Evolutionary conservation across 768 basidiomycete genomes (phyloP).

Genomic region (Agrocybe pediades): DNA sequence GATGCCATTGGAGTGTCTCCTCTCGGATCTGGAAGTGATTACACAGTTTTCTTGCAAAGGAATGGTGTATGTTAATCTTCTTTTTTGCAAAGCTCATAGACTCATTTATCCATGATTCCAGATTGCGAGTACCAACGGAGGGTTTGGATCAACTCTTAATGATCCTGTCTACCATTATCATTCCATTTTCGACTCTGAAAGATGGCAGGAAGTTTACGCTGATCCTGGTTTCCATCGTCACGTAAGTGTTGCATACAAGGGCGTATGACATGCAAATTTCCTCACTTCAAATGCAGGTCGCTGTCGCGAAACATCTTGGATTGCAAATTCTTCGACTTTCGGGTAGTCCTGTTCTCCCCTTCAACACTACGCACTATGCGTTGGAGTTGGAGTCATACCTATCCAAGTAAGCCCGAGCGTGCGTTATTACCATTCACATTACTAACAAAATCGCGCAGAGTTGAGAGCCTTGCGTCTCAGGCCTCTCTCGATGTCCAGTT

Average conservation of each 20-base stretch:
- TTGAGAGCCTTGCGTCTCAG: conserved; percentile 42
- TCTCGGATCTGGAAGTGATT: conserved; percentile 88
- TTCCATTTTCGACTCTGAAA: conserved; percentile 71
- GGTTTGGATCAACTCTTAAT: conserved; percentile 40
- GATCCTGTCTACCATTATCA: conserved; percentile 80
- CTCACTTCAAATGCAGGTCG: conserved; percentile 41
- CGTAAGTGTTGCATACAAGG: conserved; percentile 41
- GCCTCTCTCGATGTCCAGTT: conserved; percentile 33
- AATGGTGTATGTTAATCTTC: conserved; percentile 42
- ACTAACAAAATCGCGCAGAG: conserved; percentile 30
- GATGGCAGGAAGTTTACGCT: conserved; percentile 74
- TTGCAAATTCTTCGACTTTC: conserved; percentile 61
- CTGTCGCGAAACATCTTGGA: conserved; percentile 69
- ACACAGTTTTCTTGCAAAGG: conserved; percentile 87
- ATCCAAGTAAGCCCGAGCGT: conserved; percentile 43
- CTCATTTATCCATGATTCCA: conserved; percentile 6
- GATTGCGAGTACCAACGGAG: conserved; percentile 47
- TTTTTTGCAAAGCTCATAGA: neutral
- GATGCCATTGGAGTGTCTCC: conserved; percentile 46
- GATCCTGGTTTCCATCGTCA: conserved; percentile 79
- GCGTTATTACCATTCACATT: neutral
- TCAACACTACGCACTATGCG: conserved; percentile 80
- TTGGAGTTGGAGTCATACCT: conserved; percentile 64
- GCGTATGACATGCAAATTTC: neutral
- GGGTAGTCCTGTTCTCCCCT: conserved; percentile 65